Conservation (phyloP, 2,329 filamentous ascomycete species). For the Claviceps africana region DNA sequence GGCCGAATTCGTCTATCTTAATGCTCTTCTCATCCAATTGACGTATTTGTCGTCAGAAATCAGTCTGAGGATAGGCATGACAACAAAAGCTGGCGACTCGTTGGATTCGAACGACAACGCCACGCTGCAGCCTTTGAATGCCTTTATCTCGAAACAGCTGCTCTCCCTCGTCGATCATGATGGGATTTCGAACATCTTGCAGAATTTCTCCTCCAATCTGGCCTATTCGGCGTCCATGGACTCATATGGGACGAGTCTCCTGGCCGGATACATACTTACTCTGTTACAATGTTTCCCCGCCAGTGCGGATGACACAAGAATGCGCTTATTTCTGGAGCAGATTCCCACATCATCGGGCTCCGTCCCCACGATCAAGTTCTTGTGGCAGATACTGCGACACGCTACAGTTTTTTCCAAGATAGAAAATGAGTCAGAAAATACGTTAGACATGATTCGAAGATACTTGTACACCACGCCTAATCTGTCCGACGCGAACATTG, state of each 20-base stretch:
- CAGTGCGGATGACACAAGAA: conserved; percentile 75
- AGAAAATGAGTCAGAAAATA: conserved; percentile 15
- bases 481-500: conserved; percentile 10
- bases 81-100: conserved; percentile 7
- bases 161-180: conserved; percentile 59
- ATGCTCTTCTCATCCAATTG: conserved; percentile 39
- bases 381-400: conserved; percentile 53
- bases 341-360: conserved; percentile 36
- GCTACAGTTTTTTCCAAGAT: conserved; percentile 27
- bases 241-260: conserved; percentile 39
- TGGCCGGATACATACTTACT: conserved; percentile 78
- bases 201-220: conserved; percentile 20
- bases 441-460: conserved; percentile 16
- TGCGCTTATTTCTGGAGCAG: conserved; percentile 66
- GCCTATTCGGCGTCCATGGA: conserved; percentile 17
- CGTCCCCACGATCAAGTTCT: conserved; percentile 47
- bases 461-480: conserved; percentile 18
- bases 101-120: not conserved
- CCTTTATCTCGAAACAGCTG: conserved; percentile 53
- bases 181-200: conserved; percentile 43
- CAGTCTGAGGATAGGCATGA: conserved; percentile 15
- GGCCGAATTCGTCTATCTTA: conserved; percentile 29
- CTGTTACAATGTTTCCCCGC: conserved; percentile 73
- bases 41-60: conserved; percentile 38
- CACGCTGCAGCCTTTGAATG: conserved; percentile 21